Evolutionary conservation across 441 rosid species (phyloP).

Genomic region (Bruguiera hainesii): DNA sequence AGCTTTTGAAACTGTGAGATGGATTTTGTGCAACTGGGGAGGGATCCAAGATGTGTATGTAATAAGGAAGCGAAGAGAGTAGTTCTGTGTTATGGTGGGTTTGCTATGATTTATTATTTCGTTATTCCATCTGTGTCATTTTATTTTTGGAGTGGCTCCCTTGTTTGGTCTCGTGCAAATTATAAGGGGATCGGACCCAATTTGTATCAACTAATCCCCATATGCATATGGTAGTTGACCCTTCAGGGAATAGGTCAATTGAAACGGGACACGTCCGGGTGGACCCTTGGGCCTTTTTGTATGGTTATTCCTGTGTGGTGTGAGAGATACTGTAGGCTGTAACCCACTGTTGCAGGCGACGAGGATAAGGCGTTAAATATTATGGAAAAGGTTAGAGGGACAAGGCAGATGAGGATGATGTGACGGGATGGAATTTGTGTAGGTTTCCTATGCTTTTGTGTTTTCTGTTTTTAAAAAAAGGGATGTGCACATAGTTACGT

Average conservation of each 20-base stretch:
- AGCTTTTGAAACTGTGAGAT: constrained; percentile 11
- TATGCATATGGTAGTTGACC: constrained; percentile 12
- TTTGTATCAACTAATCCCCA: constrained; percentile 3
- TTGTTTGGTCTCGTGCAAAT: neutral
- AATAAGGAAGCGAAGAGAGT: constrained; percentile 36
- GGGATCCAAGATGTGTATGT: constrained; percentile 46
- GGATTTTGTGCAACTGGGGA: constrained; percentile 29
- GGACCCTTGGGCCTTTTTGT: constrained; percentile 1
- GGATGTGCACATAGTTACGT: too few species aligned
- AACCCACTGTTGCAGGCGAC: neutral
- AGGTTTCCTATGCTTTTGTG: too few species aligned
- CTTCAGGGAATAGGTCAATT: constrained; percentile 3
- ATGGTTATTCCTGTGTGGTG: neutral
- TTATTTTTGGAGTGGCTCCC: constrained; percentile 7
- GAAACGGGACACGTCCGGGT: neutral
- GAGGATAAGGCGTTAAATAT: constrained; percentile 1
- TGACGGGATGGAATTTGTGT: too few species aligned
- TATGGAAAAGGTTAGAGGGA: too few species aligned
- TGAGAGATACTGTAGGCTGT: neutral
- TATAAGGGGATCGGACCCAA: neutral
- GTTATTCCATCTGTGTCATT: constrained; percentile 6
- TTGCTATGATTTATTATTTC: constrained; percentile 20
- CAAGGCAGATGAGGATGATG: too few species aligned
- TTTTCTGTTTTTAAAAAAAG: too few species aligned
- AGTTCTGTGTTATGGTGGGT: constrained; percentile 33